Evolutionary conservation across 2,329 filamentous ascomycete genomes (phyloP), one percentile per base, ranked within the genome.

Genomic region (Lasiodiplodia citricola): DNA sequence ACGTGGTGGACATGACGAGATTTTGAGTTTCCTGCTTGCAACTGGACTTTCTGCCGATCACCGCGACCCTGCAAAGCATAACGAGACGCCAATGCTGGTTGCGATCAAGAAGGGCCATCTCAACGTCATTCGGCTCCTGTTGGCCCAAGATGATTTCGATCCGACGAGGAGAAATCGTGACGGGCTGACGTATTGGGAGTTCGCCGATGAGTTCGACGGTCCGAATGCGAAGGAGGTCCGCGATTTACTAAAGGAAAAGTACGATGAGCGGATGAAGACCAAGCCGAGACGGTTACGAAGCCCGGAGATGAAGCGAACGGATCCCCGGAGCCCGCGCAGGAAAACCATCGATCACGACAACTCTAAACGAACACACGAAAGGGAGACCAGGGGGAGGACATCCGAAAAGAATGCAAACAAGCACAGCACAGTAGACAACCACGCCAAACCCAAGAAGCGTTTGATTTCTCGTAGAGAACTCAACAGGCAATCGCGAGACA

Each of bases 181-280:
- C 73, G 92, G 92, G 25, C 88, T 92, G 74, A 91, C 92, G 0
- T 99, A 98, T 78, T 92, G 89, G 74, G 94, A 99, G 72, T 90
- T 98, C 70, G 93, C 96, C 2, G 88, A 91, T 73, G 90, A 93
- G 58, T 89, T 93, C 51, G 90, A 90, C 72, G 95, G 96, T 0
- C 92, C 94, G 8, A 91, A 93, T 70, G 97, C 94, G 93, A 91
- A 95, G 77, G 90, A 95, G 70, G 96, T 99, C 78, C 90, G 92
- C 71, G 88, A 93, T 54, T 83, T 96, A 67, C 80, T 99, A 60
- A 94, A 94, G 77, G 86, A 90, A 50, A 88, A 91, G 3, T 94
- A 90, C 72, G 90, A 94, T 68, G 86, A 87, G 37, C 88, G 87
- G 72, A 60, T 51, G 55, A 55, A 56, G 21, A 64, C 52, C 35